phyloP scores from a whole-genome alignment of 495 filamentous ascomycete genomes.

The Lasiosphaeria hispida region DNA sequence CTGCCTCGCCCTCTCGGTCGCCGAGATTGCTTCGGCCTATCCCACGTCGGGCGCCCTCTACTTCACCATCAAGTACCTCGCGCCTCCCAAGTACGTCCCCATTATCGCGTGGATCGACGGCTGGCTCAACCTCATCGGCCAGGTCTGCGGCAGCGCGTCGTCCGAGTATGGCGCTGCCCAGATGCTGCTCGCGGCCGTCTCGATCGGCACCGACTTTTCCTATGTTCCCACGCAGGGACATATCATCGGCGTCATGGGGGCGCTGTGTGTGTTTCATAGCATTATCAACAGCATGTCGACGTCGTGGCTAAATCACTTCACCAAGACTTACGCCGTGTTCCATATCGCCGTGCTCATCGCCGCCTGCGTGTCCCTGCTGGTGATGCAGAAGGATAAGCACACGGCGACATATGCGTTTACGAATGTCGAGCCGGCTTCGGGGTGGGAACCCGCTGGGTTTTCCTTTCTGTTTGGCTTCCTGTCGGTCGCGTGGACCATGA shows the following conservation, averaged over 20 bases:
- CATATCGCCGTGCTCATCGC: no score
- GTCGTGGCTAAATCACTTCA: no score
- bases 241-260: conserved; percentile 59
- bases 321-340: no score
- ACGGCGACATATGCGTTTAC: conserved; percentile 68
- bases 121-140: conserved; percentile 65
- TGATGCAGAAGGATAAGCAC: no score
- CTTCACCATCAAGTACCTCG: conserved; percentile 41
- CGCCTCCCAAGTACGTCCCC: conserved; percentile 35
- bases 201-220: conserved; percentile 54
- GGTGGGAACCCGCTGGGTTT: conserved; percentile 60
- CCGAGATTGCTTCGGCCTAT: conserved; percentile 53
- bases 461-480: conserved; percentile 64
- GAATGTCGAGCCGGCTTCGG: conserved; percentile 50
- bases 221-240: conserved; percentile 48
- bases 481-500: conserved; percentile 55
- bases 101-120: conserved; percentile 50
- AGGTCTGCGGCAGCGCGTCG: conserved; percentile 59
- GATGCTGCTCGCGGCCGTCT: conserved; percentile 61
- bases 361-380: no score
- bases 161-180: conserved; percentile 62
- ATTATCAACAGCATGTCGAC: no score
- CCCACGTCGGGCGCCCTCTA: conserved; percentile 51
- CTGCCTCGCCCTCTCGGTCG: conserved; percentile 55
- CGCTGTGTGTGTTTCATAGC: conserved; percentile 33